phyloP scores from a whole-genome alignment of 192 early-diverging fungal species.

The Rhizophagus clarus region DNA sequence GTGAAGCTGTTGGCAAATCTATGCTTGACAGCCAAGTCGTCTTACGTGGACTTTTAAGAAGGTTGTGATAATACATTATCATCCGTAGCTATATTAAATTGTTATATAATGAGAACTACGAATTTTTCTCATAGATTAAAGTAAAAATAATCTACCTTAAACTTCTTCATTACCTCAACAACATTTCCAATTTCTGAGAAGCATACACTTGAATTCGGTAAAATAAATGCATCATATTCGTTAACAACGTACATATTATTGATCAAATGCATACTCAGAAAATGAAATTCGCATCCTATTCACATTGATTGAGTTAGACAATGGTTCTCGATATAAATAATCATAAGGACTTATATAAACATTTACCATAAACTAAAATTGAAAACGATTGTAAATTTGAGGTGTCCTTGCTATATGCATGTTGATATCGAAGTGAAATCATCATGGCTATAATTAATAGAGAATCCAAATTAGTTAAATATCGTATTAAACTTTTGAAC shows the following conservation, averaged over 20 bases:
- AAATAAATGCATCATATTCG: constrained; percentile 16
- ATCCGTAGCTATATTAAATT: constrained; percentile 9
- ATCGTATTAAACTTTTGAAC: no score
- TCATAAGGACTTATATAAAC: not conserved
- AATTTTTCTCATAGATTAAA: constrained; percentile 2
- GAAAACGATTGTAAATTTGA: constrained; percentile 4
- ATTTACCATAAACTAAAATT: constrained; percentile 5
- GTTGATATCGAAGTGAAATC: constrained; percentile 18
- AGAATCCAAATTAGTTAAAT: not conserved
- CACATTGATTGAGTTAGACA: not conserved
- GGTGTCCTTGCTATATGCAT: not conserved
- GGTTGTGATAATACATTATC: not conserved
- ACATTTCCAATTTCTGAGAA: not conserved
- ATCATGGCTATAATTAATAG: constrained; percentile 1
- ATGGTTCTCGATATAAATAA: not conserved
- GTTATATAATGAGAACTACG: not conserved
- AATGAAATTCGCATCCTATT: constrained; percentile 6
- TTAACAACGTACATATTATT: constrained; percentile 16
- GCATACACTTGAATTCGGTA: not conserved
- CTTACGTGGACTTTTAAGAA: constrained; percentile 10
- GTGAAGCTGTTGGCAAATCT: constrained; percentile 9
- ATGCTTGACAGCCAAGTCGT: not conserved
- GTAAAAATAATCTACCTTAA: constrained; percentile 13
- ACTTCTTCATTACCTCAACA: constrained; percentile 5
- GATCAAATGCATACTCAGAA: constrained; percentile 15